Base-by-base conservation (phyloP, 129 eudicot species). In the Tanacetum coccineum region DNA sequence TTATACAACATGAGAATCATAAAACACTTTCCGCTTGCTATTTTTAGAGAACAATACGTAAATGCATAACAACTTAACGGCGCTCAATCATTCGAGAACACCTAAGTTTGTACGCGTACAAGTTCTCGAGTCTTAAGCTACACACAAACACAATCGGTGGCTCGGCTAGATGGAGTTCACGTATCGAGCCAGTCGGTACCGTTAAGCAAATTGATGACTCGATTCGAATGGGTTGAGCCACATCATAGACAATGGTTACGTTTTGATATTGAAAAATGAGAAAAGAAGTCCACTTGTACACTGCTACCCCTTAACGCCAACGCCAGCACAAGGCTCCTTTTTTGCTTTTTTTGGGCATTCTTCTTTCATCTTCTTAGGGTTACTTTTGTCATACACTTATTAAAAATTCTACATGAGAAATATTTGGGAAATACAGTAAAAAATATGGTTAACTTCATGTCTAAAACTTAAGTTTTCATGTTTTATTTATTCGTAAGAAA, bases 251-350 rank as follows among this genome's bases (percentile, higher is more conserved):
- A 54, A 75, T 48, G 45, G 39, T 59, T 67, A 68, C 74, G 74
- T 75, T 59, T 36, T 49, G 57, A 50, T 60, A 48, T 75, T 28
- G 13, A n/a, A 75, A 50, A 39, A 67, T 19, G 21, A 36, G 40
- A 36, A 59, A 74, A 74, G 26, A 52, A 15, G 79, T 58, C 79
- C 68, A 66, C 68, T 74, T 74, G 79, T 58, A 74, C 79, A 66
- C 67, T 66, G 48, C 79, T 67, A 75, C 53, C 51, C 40, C 78
- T 26, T 67, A 67, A 59, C 48, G 39, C 68, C 19, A 74, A 66
- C 68, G 73, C 54, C 48, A 67, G 32, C 73, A 19, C 13, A 15
- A 10, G 44, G 44, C 15, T 28, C 12, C 14, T 42, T 57, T 67
- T 74, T 67, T 62, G 69, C 61, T 59, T 67, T 57, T 67, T 75